These are phyloP conservation scores for Hysterium pulicare DNA, from an alignment of 2,329 filamentous ascomycete genomes.

Conservation along the genomic window DNA sequence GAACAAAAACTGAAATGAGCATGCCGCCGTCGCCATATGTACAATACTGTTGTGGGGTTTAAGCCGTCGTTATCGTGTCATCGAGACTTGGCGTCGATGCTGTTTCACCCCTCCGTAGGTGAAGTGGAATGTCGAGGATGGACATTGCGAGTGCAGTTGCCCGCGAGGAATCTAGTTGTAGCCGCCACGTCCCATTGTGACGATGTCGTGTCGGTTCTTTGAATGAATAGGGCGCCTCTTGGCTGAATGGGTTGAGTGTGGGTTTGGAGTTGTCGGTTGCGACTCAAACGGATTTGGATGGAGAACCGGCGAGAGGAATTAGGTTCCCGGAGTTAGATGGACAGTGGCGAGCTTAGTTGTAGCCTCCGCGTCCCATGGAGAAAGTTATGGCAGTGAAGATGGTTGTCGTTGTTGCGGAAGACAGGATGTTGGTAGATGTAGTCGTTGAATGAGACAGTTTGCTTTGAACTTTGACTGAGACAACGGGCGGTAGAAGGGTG, in stretches of 20 bases:
- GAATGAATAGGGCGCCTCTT: constrained; percentile 2
- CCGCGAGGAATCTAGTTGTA: constrained; percentile 47
- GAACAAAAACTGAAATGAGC: no score
- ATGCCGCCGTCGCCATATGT: constrained; percentile 3
- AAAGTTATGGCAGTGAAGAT: background rate
- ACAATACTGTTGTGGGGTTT: constrained; percentile 1
- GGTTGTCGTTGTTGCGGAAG: background rate
- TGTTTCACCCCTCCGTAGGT: background rate
- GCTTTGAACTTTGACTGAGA: background rate
- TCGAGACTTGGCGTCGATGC: background rate
- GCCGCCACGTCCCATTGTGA: constrained; percentile 38
- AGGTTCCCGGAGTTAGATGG: background rate
- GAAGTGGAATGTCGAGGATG: constrained; percentile 5
- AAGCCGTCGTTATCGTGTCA: background rate
- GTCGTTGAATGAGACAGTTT: no score
- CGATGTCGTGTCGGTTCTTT: background rate
- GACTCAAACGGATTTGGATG: background rate
- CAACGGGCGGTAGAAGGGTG: no score
- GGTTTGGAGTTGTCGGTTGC: background rate
- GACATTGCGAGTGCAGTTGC: constrained; percentile 1
- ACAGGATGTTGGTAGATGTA: no score
- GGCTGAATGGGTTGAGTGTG: background rate
- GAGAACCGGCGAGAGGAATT: background rate
- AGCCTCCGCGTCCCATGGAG: constrained; percentile 40
- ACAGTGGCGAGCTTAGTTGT: constrained; percentile 34